These are phyloP conservation scores for Nyctanthes arbortristis DNA, from an alignment of 257 asterid genomes.

Conservation along the genomic window DNA sequence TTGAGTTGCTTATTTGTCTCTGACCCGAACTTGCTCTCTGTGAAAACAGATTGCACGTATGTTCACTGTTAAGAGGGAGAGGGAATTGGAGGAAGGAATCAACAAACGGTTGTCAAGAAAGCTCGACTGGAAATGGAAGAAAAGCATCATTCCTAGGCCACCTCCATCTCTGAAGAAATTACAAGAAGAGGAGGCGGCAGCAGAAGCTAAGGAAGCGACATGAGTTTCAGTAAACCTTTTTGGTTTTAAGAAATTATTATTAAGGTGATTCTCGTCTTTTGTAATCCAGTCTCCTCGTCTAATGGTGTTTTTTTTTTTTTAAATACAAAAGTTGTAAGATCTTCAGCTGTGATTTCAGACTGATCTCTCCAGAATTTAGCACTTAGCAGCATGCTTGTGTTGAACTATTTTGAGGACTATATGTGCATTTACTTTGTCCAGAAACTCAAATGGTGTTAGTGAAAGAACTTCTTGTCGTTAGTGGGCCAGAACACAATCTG, in stretches of 20 bases:
- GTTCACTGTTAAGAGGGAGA: slow-evolving; percentile 90
- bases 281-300: neutral
- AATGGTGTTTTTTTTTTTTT: neutral
- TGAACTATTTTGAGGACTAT: neutral
- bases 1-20: neutral
- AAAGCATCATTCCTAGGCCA: slow-evolving; percentile 89
- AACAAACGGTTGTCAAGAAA: slow-evolving; percentile 86
- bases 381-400: too few species aligned
- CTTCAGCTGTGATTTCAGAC: neutral
- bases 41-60: slow-evolving; percentile 69
- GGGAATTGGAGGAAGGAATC: slow-evolving; percentile 91
- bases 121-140: slow-evolving; percentile 85
- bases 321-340: neutral
- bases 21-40: neutral
- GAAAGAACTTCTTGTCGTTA: too few species aligned
- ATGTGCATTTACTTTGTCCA: too few species aligned
- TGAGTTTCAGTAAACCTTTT: slow-evolving; percentile 24
- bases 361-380: neutral
- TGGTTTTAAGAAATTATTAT: too few species aligned
- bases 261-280: neutral
- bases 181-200: slow-evolving; percentile 91
- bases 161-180: slow-evolving; percentile 83
- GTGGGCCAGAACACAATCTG: too few species aligned
- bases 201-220: slow-evolving; percentile 70
- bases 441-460: too few species aligned